Percentiles rank a stretch among this genome's conserved stretches.
Evolutionary conservation across 176 grass and related monocot genomes (phyloP).

Genomic region (Chloris gayana): DNA sequence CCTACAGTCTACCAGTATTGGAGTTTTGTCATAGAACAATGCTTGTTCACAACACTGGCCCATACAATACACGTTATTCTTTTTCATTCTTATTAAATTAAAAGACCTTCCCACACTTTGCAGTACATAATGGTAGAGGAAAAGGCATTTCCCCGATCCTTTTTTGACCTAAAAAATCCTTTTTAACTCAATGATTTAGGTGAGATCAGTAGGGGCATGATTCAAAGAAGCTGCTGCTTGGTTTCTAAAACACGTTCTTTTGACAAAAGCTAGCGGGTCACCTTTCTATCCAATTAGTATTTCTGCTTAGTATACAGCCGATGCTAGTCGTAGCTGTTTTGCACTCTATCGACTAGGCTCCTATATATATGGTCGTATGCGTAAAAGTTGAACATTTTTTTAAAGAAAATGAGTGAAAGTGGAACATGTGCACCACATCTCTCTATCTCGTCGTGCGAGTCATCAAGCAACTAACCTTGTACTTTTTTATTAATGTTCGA

Average conservation of each 20-base stretch:
- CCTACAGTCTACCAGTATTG: not conserved
- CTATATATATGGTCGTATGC: not conserved
- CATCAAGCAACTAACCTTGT: not conserved
- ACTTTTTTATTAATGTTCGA: not conserved
- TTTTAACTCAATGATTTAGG: constrained; percentile 5
- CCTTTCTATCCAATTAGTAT: not conserved
- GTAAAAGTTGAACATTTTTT: not conserved
- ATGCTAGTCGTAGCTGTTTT: not conserved
- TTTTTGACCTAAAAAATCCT: not conserved
- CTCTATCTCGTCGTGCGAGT: not conserved
- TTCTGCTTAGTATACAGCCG: too few relatives aligned
- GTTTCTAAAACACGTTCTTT: constrained; percentile 8
- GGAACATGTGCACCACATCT: not conserved
- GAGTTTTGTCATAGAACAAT: not conserved
- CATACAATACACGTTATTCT: not conserved
- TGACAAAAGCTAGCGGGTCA: not conserved
- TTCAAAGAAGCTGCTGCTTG: not conserved
- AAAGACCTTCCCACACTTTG: not conserved
- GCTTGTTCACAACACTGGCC: not conserved
- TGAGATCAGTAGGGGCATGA: not conserved
- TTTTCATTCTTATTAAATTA: not conserved
- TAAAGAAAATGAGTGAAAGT: too few relatives aligned
- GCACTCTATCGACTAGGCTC: not conserved
- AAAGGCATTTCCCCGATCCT: not conserved
- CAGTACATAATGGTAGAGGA: not conserved